A percentile compares a stretch with the other conserved stretches of the same genome.
Conservation (phyloP, 768 basidiomycete genomes). For the Psilocybe azurescens region DNA sequence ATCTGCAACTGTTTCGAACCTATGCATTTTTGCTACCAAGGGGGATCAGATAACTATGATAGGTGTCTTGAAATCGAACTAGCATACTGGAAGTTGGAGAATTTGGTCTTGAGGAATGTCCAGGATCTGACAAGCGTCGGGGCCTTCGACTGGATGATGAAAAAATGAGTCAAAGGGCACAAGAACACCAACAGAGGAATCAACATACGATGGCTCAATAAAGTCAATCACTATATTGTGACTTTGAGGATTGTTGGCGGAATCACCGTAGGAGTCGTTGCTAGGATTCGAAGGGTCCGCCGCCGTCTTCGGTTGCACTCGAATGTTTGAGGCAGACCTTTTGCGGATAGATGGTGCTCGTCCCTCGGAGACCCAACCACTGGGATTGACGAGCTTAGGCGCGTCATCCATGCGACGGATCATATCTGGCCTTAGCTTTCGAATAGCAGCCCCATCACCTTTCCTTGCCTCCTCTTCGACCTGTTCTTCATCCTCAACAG, state of each 20-base stretch:
- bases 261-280: not conserved
- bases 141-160: slow-evolving; percentile 16
- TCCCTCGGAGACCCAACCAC: slow-evolving; percentile 70
- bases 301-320: not conserved
- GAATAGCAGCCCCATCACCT: slow-evolving; percentile 30
- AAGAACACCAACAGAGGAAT: not conserved
- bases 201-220: slow-evolving; percentile 24
- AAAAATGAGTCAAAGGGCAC: not conserved
- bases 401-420: slow-evolving; percentile 74
- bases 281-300: not conserved
- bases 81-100: slow-evolving; percentile 39
- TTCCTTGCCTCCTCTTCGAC: slow-evolving; percentile 13
- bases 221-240: slow-evolving; percentile 20
- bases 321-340: slow-evolving; percentile 8
- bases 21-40: slow-evolving; percentile 36
- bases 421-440: slow-evolving; percentile 70
- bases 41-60: not conserved
- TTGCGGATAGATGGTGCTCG: slow-evolving; percentile 21
- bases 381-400: slow-evolving; percentile 75
- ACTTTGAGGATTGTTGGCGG: not conserved
- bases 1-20: slow-evolving; percentile 42
- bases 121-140: slow-evolving; percentile 45
- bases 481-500: slow-evolving; percentile 20
- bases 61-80: not conserved
- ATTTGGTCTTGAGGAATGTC: slow-evolving; percentile 35